Base-by-base conservation (phyloP, 1,284 basidiomycete genomes). In the Ustilago sp. region DNA sequence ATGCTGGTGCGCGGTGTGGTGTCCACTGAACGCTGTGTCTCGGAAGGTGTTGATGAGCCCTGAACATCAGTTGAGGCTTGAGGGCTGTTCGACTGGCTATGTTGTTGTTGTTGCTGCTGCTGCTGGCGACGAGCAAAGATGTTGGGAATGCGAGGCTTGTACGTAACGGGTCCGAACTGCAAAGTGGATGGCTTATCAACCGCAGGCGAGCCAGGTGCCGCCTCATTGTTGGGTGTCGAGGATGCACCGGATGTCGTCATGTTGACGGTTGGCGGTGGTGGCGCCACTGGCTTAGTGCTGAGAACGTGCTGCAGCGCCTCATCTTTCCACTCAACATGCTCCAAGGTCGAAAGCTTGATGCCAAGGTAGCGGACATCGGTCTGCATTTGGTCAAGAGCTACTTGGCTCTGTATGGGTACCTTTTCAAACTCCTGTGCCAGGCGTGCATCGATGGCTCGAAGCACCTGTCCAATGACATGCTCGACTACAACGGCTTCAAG, bases 401-500 rank as follows among this genome's bases (percentile, higher is more conserved):
- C 72, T 13, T 70, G 68, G 2, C 63, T 72, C 34, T 72, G 62
- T 15, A 82, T 62, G 11, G 79, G 74, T 19, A 83, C 38, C 58
- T 74, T 79, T 11, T 74, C 69, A 6, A 84, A 67, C 55, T 81
- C 81, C 23, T 76, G 63, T 2, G 74, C 70, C 13, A 84, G 35
- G 35, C 83, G 78, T 31, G 63, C 52, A 43, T 83, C 81, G 48
- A 85, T 84, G 2, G 80, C 63, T 9, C 59, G 32, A 9, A 79
- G 68, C 45, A 85, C 84, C 51, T 81, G 79, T 5, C 77, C 66
- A 31, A 82, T 80, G 28, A 85, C 78, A 11, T 66, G 63, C 52
- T 83, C 77, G 1, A 83, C 80, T 4, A 80, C 73, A 19, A 65
- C 59, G 9, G 73, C 38, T 32, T 81, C 78, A 7, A 99, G 89